Conservation (phyloP, 306 rosid species). For the Hippophae tibetana region DNA sequence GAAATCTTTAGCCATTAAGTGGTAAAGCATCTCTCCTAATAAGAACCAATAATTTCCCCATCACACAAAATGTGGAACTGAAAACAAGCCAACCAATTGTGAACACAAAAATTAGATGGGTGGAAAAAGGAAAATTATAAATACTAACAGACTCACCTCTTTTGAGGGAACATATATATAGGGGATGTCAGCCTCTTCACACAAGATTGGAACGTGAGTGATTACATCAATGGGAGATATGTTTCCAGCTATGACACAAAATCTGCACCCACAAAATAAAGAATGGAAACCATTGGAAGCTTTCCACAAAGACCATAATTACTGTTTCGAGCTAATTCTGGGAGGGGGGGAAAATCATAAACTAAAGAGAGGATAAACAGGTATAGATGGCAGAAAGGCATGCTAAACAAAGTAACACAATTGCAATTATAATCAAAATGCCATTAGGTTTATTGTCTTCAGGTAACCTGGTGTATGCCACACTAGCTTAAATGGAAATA, state of each 20-base stretch:
- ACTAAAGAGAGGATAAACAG: too few species aligned
- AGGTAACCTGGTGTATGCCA: too few species aligned
- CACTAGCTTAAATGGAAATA: too few species aligned
- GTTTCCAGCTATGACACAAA: conserved; percentile 89
- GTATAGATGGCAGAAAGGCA: too few species aligned
- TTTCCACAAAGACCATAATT: not conserved
- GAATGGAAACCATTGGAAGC: not conserved
- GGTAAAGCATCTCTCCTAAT: too few species aligned
- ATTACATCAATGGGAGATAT: conserved; percentile 92
- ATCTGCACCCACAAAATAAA: conserved; percentile 29
- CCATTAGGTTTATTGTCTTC: too few species aligned
- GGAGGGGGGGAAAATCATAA: not conserved
- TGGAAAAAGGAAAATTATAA: not conserved
- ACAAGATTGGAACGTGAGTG: conserved; percentile 80
- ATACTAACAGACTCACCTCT: conserved; percentile 45
- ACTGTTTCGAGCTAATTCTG: too few species aligned
- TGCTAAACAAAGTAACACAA: too few species aligned
- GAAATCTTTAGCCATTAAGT: too few species aligned
- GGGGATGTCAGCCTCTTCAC: conserved; percentile 79
- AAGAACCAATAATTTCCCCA: too few species aligned
- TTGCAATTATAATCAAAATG: too few species aligned
- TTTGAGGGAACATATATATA: conserved; percentile 71
- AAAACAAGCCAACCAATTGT: not conserved
- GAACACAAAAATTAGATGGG: not conserved
- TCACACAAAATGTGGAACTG: too few species aligned